phyloP scores from a whole-genome alignment of 2,329 filamentous ascomycete species.

The Aureobasidium mangrovei region DNA sequence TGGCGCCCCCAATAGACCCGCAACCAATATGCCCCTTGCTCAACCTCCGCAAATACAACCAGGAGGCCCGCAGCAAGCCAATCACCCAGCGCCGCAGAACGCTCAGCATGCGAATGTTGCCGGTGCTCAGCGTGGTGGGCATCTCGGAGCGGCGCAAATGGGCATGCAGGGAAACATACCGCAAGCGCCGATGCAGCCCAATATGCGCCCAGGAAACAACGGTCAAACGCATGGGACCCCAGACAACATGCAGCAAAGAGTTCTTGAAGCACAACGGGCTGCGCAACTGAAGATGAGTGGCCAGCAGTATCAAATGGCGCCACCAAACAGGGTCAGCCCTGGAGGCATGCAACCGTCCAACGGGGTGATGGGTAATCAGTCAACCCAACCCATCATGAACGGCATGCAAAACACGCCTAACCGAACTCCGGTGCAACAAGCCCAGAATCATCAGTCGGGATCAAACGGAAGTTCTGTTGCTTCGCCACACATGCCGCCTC shows the following conservation, averaged over 20 bases:
- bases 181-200: slow-evolving; percentile 46
- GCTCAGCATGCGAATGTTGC: slow-evolving; percentile 29
- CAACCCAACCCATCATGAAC: slow-evolving; percentile 5
- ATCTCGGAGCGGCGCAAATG: slow-evolving; percentile 42
- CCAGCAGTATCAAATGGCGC: slow-evolving; percentile 15
- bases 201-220: slow-evolving; percentile 14
- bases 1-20: background rate
- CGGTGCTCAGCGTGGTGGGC: slow-evolving; percentile 21
- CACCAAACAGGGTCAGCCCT: slow-evolving; percentile 15
- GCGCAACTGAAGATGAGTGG: slow-evolving; percentile 15
- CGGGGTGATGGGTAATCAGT: slow-evolving; percentile 16
- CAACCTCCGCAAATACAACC: slow-evolving; percentile 3
- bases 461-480: slow-evolving; percentile 23
- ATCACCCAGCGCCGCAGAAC: slow-evolving; percentile 37
- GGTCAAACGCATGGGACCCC: slow-evolving; percentile 1
- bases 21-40: background rate
- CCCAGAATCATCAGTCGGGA: slow-evolving; percentile 14
- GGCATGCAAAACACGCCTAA: slow-evolving; percentile 15
- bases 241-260: slow-evolving; percentile 13
- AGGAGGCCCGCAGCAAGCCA: slow-evolving; percentile 18
- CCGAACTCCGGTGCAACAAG: slow-evolving; percentile 8
- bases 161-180: slow-evolving; percentile 49
- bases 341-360: slow-evolving; percentile 4
- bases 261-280: slow-evolving; percentile 18
- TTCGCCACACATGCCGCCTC: slow-evolving; percentile 31